Base-by-base conservation (phyloP, 2,329 filamentous ascomycete species). In the Hirsutella rhossiliensis region DNA sequence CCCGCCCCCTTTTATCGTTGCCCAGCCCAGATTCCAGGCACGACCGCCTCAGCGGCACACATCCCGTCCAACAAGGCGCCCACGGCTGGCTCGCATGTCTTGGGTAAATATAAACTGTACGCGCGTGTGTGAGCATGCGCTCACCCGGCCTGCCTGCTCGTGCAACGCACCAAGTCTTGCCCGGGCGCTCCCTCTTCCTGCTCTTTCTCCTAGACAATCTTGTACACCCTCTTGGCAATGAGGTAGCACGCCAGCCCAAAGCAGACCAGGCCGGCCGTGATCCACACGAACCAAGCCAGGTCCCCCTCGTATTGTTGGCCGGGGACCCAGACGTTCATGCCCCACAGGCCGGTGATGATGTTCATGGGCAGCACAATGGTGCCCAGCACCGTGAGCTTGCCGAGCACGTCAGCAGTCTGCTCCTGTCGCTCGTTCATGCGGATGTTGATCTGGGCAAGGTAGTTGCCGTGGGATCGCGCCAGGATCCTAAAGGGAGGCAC, bases 331-430 rank as follows among this genome's bases (percentile, higher is more conserved):
- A 90, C 85, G 71, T 98, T 98, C 90, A 97, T 97, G 42, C 90
- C 92, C 89, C 90, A 98, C 56, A 97, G 80, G 53, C 92, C 92
- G 3, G 92, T 97, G 56, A 98, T 90, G 59, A 98, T 94, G 61
- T 98, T 98, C 89, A 98, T 95, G 11, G 92, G 92, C 45, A 98
- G 70, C 3, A 98, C 90, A 53, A 98, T 97, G 6, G 92, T 98
- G 51, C 92, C 92, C 1, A 98, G 73, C 1, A 98, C 92, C 0
- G 92, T 97, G 47, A 98, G 75, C 63, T 92, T 95, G 50, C 89
- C 89, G 12, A 98, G 76, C 1, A 96, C 88, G 60, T 98, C 90
- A 36, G 88, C 87, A 1, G 92, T 98, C 66, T 94, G 82, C 62
- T 98, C 90, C 61, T 94, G 87, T 40, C 92, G 82, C 69, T 97